Base-by-base conservation (phyloP, 805 yeast genomes). In the Cyberlindnera bimundalis region DNA sequence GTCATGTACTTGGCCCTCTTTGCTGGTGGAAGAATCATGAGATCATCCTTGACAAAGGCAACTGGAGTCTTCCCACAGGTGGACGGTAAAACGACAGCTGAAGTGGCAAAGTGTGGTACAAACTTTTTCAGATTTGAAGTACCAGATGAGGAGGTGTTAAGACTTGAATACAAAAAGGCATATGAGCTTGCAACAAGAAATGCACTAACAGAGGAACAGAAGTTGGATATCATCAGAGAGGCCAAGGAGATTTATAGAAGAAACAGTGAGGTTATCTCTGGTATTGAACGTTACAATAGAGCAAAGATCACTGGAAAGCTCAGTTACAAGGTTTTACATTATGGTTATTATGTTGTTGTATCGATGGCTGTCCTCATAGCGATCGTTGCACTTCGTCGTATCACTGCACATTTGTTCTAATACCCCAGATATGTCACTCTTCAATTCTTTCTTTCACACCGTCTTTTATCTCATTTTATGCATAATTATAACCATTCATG, bases 1-100 rank as follows among this genome's bases (percentile, higher is more conserved):
- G 93, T 84, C 35, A 73, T 86, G 78, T 86, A 86, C 62, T 65
- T 86, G 56, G 95, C 93, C 0, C 71, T 86, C 37, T 86, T 86
- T 66, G 95, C 95, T 2, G 96, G 96, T 37, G 95, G 95, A 14
- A 70, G 80, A 47, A 69, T 86, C 25, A 72, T 87, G 77, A 67
- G 81, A 45, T 79, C 89, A 0, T 74, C 79, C 14, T 62, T 86
- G 21, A 68, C 80, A 37, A 76, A 73, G 53, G 81, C 88, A 18
- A 65, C 81, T 6, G 86, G 89, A 2, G 62, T 85, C 41, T 84
- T 84, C 71, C 95, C 95, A 9, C 80, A 81, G 51, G 75, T 81
- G 34, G 76, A 76, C 40, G 87, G 86, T 20, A 68, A 78, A 50
- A 60, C 76, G n/a, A 78, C 77, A 39, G 81, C 74, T 35, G 87